Conservation (phyloP, 495 filamentous ascomycete genomes). For the Cairneyella variabilis region DNA sequence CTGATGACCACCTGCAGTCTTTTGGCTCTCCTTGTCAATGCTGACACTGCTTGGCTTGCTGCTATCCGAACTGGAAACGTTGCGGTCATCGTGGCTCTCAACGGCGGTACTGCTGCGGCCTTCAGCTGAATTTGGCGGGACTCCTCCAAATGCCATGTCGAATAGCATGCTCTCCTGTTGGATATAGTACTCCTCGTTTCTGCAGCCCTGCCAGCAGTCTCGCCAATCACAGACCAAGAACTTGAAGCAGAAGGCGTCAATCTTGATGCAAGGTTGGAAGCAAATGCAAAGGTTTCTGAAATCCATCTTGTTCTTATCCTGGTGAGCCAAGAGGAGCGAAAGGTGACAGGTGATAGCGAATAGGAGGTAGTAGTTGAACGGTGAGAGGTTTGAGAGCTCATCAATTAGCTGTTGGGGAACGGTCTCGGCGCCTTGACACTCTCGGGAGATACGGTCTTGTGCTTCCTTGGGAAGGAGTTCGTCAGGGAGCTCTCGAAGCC, state of each 20-base stretch:
- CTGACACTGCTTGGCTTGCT: slow-evolving; percentile 37
- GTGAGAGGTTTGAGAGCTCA: slow-evolving; percentile 83
- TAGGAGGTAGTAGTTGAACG: slow-evolving; percentile 92
- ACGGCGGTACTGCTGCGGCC: slow-evolving; percentile 22
- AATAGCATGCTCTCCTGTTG: slow-evolving; percentile 66
- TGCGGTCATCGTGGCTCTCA: slow-evolving; percentile 49
- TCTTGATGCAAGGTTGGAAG: slow-evolving; percentile 91
- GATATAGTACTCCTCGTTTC: slow-evolving; percentile 77
- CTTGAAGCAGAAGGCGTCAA: slow-evolving; percentile 85
- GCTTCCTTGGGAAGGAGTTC: slow-evolving; percentile 80
- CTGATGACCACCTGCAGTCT: slow-evolving; percentile 23
- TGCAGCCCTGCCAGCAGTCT: slow-evolving; percentile 93
- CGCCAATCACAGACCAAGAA: slow-evolving; percentile 90
- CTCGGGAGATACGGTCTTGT: slow-evolving; percentile 68
- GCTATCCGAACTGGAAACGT: slow-evolving; percentile 64
- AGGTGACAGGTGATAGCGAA: slow-evolving; percentile 95
- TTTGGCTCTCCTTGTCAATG: slow-evolving; percentile 6
- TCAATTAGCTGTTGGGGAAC: slow-evolving; percentile 81
- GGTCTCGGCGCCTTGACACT: slow-evolving; percentile 68
- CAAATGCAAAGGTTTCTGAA: slow-evolving; percentile 89
- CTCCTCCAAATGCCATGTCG: no score
- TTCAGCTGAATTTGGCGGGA: slow-evolving; percentile 18
- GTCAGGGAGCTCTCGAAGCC: slow-evolving; percentile 90
- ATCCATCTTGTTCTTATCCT: slow-evolving; percentile 91
- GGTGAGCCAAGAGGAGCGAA: slow-evolving; percentile 77